Evolutionary conservation across 345 rosid species (phyloP).

Genomic region (Alliaria petiolata): DNA sequence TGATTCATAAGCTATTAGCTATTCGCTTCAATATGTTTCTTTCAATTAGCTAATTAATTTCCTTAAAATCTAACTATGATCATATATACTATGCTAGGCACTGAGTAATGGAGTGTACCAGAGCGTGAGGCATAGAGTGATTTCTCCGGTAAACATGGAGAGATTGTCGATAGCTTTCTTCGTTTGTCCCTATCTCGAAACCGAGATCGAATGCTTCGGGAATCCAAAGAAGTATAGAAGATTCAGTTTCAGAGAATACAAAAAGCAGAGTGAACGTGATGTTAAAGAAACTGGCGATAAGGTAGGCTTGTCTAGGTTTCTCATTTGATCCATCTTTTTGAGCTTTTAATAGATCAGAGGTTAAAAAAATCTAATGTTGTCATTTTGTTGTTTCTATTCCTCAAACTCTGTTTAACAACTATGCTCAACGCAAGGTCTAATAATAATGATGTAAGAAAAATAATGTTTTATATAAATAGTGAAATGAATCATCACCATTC

Average conservation of each 20-base stretch:
- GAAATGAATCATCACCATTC: no score
- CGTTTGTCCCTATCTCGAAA: conserved; percentile 50
- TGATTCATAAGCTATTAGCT: not conserved
- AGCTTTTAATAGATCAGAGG: not conserved
- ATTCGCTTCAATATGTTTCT: not conserved
- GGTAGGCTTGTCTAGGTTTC: conserved; percentile 74
- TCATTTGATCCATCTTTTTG: conserved; percentile 11
- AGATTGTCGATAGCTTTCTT: conserved; percentile 65
- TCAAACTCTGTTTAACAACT: not conserved
- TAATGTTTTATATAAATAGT: not conserved
- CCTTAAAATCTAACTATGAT: not conserved
- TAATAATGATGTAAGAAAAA: not conserved
- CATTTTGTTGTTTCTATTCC: not conserved
- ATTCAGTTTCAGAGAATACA: conserved; percentile 59
- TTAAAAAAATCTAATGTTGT: not conserved
- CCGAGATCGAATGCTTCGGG: conserved; percentile 43
- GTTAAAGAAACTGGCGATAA: conserved; percentile 61
- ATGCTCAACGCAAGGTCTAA: not conserved
- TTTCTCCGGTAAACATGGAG: conserved; percentile 43
- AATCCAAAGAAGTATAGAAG: conserved; percentile 45
- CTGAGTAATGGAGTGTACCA: conserved; percentile 68
- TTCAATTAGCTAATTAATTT: not conserved
- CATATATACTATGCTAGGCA: conserved; percentile 35
- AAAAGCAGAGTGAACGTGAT: conserved; percentile 49
- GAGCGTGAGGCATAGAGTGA: conserved; percentile 64